Base-by-base conservation (phyloP, 2,329 filamentous ascomycete genomes). In the Didymella sp. region DNA sequence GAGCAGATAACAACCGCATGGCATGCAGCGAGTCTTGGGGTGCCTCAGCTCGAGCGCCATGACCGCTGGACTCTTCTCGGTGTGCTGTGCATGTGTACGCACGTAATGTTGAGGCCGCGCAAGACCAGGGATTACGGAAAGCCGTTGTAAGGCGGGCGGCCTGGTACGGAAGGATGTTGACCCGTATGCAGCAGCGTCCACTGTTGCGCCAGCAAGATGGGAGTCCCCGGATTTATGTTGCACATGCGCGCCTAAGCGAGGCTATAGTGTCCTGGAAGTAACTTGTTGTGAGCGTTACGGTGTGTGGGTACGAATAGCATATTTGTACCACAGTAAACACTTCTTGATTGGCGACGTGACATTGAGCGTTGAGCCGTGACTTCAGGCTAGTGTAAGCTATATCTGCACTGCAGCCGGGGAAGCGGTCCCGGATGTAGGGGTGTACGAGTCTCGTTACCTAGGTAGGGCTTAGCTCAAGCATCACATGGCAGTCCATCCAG, bases 201-300 rank as follows among this genome's bases (percentile, higher is more conserved):
- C n/a, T 57, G 50, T 48, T 21, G 8, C 27, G 19, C 51, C 40
- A 46, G 38, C 50, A 22, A 30, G 48, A 46, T 53, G 47, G 58
- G 53, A 44, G 46, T 58, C 27, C 45, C 50, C 45, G 37, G 54
- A 33, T n/a, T 48, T 35, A 58, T 62, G 50, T 53, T 55, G 60
- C 42, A 45, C 52, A 54, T 62, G 52, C 57, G 52, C 53, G 53
- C 33, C 31, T 66, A 64, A 62, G 63, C 63, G 61, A 59, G 44
- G 46, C 37, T 41, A 37, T 44, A 51, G 53, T 33, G 30, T 45
- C 25, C 44, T n/a, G 48, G 33, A 17, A 47, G 17, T 28, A 48
- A 51, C 30, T 59, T 61, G 38, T 51, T 45, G 48, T 45, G 45
- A 42, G 58, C 41, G 28, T 49, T 31, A 19, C 40, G 1, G 15